Percentiles rank a stretch among this genome's conserved stretches.
Conservation (phyloP, 129 eudicot genomes). For the Tanacetum coccineum region DNA sequence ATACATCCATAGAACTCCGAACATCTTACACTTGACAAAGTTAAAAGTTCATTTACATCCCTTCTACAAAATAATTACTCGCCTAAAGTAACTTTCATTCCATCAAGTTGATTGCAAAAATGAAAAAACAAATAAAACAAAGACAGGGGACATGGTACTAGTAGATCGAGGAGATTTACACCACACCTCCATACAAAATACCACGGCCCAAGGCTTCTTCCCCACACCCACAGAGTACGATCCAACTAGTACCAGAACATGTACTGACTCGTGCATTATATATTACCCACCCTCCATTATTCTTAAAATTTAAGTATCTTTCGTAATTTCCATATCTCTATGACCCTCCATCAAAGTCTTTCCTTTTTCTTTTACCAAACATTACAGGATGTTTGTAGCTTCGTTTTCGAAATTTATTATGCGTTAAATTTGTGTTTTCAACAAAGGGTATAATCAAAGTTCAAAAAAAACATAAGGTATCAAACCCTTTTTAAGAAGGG, state of each 20-base stretch:
- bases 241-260: not conserved
- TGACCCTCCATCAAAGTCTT: not conserved
- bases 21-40: too few relatives aligned
- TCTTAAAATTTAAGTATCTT: not conserved
- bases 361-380: not conserved
- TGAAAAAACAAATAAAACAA: not conserved
- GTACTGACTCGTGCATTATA: conserved; percentile 12
- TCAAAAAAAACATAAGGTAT: too few relatives aligned
- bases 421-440: not conserved
- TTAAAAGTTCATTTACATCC: too few relatives aligned
- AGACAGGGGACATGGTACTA: not conserved
- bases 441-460: too few relatives aligned
- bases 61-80: too few relatives aligned
- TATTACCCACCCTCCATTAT: not conserved
- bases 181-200: conserved; percentile 20
- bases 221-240: conserved; percentile 20
- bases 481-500: too few relatives aligned
- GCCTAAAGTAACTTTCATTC: too few relatives aligned
- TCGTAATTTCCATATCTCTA: not conserved
- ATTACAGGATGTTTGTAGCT: too few relatives aligned
- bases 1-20: too few relatives aligned
- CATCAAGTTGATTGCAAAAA: not conserved
- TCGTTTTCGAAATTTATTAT: too few relatives aligned
- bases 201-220: conserved; percentile 17
- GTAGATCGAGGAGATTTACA: not conserved